These are phyloP conservation scores for Syzygium malaccense DNA, from an alignment of 441 rosid species.

Conservation along the genomic window DNA sequence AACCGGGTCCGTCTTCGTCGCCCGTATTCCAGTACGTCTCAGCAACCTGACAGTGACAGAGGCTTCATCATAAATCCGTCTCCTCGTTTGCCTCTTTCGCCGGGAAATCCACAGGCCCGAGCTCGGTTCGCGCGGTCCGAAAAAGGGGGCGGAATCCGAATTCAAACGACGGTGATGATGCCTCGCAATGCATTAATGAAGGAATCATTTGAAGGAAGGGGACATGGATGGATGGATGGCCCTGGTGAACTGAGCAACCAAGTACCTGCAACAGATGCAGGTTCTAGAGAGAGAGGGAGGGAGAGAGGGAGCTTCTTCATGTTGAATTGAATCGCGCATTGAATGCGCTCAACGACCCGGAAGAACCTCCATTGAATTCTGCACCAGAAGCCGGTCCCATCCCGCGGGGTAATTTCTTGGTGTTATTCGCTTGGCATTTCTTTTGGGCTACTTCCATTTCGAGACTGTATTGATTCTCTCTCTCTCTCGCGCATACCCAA, in stretches of 20 bases:
- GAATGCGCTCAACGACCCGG: conserved; percentile 61
- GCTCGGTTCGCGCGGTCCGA: neutral
- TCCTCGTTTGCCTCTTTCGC: neutral
- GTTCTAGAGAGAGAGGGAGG: neutral
- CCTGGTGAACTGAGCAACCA: neutral
- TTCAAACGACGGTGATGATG: neutral
- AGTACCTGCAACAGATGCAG: neutral
- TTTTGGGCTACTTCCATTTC: conserved; percentile 7
- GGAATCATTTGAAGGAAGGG: neutral
- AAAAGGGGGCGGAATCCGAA: neutral
- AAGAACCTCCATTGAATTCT: conserved; percentile 40
- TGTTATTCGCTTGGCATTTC: conserved; percentile 17
- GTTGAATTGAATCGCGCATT: conserved; percentile 33
- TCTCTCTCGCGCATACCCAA: neutral
- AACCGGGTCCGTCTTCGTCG: neutral
- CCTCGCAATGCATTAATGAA: neutral
- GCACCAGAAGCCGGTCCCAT: conserved; percentile 40
- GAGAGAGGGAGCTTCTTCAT: neutral
- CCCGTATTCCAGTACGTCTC: neutral
- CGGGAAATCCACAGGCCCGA: neutral
- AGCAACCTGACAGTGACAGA: neutral
- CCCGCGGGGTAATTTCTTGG: conserved; percentile 12
- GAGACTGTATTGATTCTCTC: conserved; percentile 1
- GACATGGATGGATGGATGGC: neutral
- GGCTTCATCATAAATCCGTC: neutral